Percentiles rank a stretch among this genome's conserved stretches.
Conservation (phyloP, 73 alveolate species). For the Tetrahymena thermophila region DNA sequence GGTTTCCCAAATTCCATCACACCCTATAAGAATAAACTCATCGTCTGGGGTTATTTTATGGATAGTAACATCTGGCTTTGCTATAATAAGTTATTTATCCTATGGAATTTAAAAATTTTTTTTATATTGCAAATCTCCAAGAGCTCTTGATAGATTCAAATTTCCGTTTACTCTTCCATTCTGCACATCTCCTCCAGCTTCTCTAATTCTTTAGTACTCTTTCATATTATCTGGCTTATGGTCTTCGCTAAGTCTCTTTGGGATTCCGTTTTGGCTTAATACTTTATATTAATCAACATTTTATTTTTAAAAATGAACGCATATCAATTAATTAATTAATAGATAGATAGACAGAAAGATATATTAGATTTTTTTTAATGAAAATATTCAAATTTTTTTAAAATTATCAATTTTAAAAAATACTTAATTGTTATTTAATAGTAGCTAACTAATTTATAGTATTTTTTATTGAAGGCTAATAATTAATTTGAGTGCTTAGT, state of each 20-base stretch:
- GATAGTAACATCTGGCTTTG: constrained; percentile 37
- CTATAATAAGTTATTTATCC: constrained; percentile 31
- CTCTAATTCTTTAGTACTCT: constrained; percentile 78
- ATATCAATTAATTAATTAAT: too few species aligned
- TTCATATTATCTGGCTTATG: constrained; percentile 81
- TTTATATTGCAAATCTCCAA: constrained; percentile 80
- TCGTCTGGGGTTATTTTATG: not conserved
- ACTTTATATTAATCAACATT: constrained; percentile 19
- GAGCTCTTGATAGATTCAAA: constrained; percentile 44
- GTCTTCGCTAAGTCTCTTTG: constrained; percentile 71
- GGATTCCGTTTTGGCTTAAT: constrained; percentile 26
- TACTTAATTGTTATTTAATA: too few species aligned
- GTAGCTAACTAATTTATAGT: not conserved
- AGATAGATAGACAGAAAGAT: too few species aligned
- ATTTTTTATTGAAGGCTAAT: not conserved
- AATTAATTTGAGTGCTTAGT: too few species aligned
- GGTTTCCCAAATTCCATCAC: constrained; percentile 49
- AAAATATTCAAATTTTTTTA: too few species aligned
- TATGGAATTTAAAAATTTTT: constrained; percentile 4
- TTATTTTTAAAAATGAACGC: too few species aligned
- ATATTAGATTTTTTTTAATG: too few species aligned
- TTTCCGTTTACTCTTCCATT: constrained; percentile 62
- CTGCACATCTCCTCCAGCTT: constrained; percentile 73
- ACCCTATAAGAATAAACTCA: constrained; percentile 41
- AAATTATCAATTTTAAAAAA: too few species aligned